Percentiles rank a stretch among this genome's conserved stretches.
These are phyloP conservation scores for Naganishia friedmannii DNA, from an alignment of 768 basidiomycete genomes.

Conservation along the genomic window DNA sequence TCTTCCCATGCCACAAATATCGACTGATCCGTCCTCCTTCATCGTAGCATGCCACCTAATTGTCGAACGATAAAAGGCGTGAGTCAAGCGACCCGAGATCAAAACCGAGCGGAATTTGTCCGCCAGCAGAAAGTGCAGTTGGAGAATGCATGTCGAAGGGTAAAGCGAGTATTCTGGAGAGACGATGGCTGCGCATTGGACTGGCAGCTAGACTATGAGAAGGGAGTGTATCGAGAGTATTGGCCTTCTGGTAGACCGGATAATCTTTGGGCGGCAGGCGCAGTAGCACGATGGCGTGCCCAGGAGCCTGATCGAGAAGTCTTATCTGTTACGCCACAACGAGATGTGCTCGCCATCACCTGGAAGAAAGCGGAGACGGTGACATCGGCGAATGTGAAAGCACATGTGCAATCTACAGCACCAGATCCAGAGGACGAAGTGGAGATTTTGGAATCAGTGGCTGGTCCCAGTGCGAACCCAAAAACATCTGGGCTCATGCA, in stretches of 20 bases:
- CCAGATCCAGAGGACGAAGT: neutral
- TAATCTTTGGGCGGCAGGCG: neutral
- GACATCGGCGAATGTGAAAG: neutral
- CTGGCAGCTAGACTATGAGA: slow-evolving; percentile 13
- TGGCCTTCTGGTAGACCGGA: neutral
- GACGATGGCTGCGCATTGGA: slow-evolving; percentile 23
- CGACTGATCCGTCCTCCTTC: neutral
- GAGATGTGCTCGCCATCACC: neutral
- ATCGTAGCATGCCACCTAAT: neutral
- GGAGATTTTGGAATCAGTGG: neutral
- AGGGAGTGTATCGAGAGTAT: slow-evolving; percentile 2
- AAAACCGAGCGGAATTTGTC: slow-evolving; percentile 2
- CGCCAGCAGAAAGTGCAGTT: neutral
- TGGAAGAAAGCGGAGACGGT: neutral
- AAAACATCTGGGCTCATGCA: neutral
- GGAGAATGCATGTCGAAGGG: slow-evolving; percentile 1
- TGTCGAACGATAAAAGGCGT: neutral
- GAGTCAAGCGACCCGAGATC: neutral
- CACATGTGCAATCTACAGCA: neutral
- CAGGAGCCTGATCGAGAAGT: neutral
- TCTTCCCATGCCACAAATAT: no score
- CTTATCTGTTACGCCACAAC: neutral
- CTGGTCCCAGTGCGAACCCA: neutral
- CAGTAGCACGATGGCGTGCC: neutral
- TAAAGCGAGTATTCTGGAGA: slow-evolving; percentile 15